phyloP scores from a whole-genome alignment of 2,329 filamentous ascomycete genomes.

The Fusarium caatingaense region DNA sequence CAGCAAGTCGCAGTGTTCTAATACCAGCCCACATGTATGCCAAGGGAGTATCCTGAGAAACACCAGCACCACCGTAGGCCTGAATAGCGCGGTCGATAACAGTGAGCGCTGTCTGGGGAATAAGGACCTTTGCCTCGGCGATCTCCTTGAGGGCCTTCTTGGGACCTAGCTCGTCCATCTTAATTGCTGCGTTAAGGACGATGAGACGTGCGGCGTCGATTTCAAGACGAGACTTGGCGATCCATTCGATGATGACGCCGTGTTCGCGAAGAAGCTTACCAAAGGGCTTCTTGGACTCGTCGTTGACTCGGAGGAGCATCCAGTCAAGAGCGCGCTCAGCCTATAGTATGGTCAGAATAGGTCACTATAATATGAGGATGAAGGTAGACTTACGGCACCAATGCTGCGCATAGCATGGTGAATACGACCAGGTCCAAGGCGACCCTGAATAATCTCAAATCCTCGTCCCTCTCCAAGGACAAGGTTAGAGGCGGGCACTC shows the following conservation, averaged over 20 bases:
- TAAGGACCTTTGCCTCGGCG: conserved; percentile 92
- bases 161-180: conserved; percentile 89
- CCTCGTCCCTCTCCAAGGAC: conserved; percentile 93
- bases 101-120: conserved; percentile 82
- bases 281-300: conserved; percentile 90
- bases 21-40: conserved; percentile 85
- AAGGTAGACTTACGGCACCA: conserved; percentile 70
- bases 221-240: conserved; percentile 90
- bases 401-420: conserved; percentile 98
- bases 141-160: conserved; percentile 94
- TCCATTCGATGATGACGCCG: conserved; percentile 94
- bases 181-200: conserved; percentile 93
- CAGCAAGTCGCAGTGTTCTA: conserved; percentile 85
- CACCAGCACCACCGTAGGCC: conserved; percentile 88
- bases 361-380: rapidly evolving
- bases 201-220: conserved; percentile 91
- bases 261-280: conserved; percentile 88
- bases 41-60: conserved; percentile 93
- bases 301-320: conserved; percentile 95
- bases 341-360: conserved; percentile 48
- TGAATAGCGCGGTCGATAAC: conserved; percentile 97
- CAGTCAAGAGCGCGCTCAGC: conserved; percentile 93
- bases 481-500: conserved; percentile 84
- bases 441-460: conserved; percentile 98
- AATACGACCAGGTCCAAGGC: conserved; percentile 93